Evolutionary conservation across 345 rosid genomes (phyloP), one percentile per base, ranked within the genome.

Genomic region (Odontarrhena argentea): DNA sequence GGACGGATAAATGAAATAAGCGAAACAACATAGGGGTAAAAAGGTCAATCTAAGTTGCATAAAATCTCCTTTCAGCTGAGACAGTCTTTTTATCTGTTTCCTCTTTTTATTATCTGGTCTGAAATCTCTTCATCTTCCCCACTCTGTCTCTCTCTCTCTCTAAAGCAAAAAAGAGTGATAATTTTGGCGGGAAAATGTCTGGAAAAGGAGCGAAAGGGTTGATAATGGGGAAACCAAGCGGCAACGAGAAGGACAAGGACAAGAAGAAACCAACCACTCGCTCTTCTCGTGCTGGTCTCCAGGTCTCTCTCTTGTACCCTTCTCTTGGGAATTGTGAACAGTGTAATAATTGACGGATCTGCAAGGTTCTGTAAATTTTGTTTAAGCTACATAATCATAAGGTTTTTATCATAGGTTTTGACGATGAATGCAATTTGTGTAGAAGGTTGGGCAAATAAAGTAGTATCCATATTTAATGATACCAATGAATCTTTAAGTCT

Each of bases 211-310:
- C 87, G 9, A 84, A 84, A 65, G 87, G 87, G 65, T 69, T 84
- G 77, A 79, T 79, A 32, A 81, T 60, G 74, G 84, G 80, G 35
- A 81, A 77, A 65, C 41, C 66, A 26, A 30, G 63, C 40, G 70
- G 60, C 57, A 85, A 65, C 71, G 87, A 76, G 36, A 86, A 85
- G 76, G 90, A 85, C 61, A 87, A 83, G 78, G 89, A 85, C 69
- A 85, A 87, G 87, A 87, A 87, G 86, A 83, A 74, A 37, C 87
- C 94, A 8, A 56, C 69, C 55, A 85, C 94, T 28, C 88, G 94
- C 71, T 87, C 94, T 41, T 82, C 94, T 64, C 94, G 94, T 14
- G 91, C 94, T 55, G 94, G 94, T 66, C 85, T 87, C 6, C 90
- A 87, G 88, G 94, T 87, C 2, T 53, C 18, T 42, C 24, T 51